phyloP scores from a whole-genome alignment of 306 rosid genomes.

The Rubus idaeus region DNA sequence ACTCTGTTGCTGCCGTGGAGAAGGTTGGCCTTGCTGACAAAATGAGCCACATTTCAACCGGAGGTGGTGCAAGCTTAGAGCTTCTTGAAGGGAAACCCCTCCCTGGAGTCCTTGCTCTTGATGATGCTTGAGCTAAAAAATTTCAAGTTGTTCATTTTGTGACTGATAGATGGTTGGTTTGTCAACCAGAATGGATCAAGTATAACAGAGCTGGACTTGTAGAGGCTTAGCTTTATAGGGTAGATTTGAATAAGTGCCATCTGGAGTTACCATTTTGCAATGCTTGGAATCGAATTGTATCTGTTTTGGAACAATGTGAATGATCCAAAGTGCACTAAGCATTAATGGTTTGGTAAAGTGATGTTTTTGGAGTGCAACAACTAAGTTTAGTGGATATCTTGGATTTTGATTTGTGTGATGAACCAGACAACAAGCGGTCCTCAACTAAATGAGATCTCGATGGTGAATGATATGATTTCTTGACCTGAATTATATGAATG shows the following conservation, averaged over 20 bases:
- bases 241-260: slow-evolving; percentile 16
- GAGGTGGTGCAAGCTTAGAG: slow-evolving; percentile 99
- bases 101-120: slow-evolving; percentile 93
- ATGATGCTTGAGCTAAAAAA: slow-evolving; percentile 56
- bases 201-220: slow-evolving; percentile 35
- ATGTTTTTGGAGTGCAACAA: not conserved
- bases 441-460: not conserved
- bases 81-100: slow-evolving; percentile 95
- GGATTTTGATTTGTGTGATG: not conserved
- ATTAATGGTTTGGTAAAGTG: not conserved
- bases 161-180: slow-evolving; percentile 42
- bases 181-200: slow-evolving; percentile 35
- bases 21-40: slow-evolving; percentile 87
- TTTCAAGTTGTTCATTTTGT: slow-evolving; percentile 18
- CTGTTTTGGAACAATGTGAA: not conserved
- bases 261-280: slow-evolving; percentile 5
- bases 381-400: not conserved
- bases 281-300: slow-evolving; percentile 1
- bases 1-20: slow-evolving; percentile 97
- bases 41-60: slow-evolving; percentile 98
- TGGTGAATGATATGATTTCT: not conserved
- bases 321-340: not conserved
- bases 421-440: not conserved
- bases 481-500: not conserved
- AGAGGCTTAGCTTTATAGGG: slow-evolving; percentile 28